A percentile compares a stretch with the other conserved stretches of the same genome.
Evolutionary conservation across 2,329 filamentous ascomycete species (phyloP).

Genomic region (Fusarium foetens): DNA sequence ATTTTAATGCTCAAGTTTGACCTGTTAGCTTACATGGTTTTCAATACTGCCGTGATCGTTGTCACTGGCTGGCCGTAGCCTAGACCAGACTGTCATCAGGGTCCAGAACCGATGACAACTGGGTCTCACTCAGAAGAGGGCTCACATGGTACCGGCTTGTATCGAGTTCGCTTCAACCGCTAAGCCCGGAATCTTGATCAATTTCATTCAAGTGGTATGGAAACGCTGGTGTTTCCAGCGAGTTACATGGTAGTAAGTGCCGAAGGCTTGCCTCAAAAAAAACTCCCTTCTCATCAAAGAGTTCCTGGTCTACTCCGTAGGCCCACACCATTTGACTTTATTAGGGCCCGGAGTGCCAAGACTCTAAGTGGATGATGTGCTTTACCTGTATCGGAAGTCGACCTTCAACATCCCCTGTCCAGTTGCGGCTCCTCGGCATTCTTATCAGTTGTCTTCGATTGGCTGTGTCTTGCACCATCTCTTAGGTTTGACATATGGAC

Average conservation of each 20-base stretch:
- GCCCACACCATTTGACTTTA: not conserved
- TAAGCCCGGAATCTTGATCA: not conserved
- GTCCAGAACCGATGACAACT: not conserved
- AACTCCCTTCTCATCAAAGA: not conserved
- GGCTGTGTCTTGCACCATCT: slow-evolving; percentile 18
- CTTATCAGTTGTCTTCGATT: slow-evolving; percentile 33
- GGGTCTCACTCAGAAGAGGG: not conserved
- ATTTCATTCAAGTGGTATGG: not conserved
- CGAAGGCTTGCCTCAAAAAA: not conserved
- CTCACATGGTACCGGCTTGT: slow-evolving; percentile 2
- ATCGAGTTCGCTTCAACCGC: not conserved
- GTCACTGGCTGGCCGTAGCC: slow-evolving; percentile 16
- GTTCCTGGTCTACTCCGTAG: not conserved
- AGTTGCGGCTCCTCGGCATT: slow-evolving; percentile 34
- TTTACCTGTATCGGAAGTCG: slow-evolving; percentile 40
- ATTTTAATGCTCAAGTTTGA: slow-evolving; percentile 5
- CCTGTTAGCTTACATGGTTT: slow-evolving; percentile 36
- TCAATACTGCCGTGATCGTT: slow-evolving; percentile 5
- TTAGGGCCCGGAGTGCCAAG: slow-evolving; percentile 17
- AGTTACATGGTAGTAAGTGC: not conserved
- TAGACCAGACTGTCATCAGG: slow-evolving; percentile 2
- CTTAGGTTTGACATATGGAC: slow-evolving; percentile 13
- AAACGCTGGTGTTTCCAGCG: not conserved
- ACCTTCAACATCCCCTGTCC: slow-evolving; percentile 24
- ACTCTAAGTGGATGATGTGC: slow-evolving; percentile 21